Conservation (phyloP, 2,329 filamentous ascomycete species). For the Colletotrichum endophyticum region DNA sequence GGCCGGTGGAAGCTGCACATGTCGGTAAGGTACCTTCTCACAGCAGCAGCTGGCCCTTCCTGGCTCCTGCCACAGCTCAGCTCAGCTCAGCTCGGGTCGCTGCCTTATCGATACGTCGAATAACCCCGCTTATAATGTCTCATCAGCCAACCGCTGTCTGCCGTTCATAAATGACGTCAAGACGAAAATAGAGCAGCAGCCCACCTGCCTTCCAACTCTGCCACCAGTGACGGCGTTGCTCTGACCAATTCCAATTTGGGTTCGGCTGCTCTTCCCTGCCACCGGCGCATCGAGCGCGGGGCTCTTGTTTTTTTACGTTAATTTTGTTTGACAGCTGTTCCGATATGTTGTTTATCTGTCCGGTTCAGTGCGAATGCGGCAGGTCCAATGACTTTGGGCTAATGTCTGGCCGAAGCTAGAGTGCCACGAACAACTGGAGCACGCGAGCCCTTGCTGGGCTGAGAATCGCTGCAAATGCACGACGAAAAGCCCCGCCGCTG, state of each 20-base stretch:
- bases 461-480: background rate
- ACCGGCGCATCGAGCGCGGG: background rate
- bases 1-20: background rate
- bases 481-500: background rate
- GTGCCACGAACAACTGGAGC: background rate
- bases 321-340: background rate
- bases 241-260: background rate
- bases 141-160: background rate
- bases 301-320: background rate
- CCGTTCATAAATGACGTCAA: background rate
- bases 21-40: background rate
- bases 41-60: background rate
- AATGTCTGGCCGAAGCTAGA: background rate
- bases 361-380: background rate
- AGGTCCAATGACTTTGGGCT: background rate
- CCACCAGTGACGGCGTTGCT: background rate
- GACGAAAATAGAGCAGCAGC: background rate
- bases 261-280: background rate
- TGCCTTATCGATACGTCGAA: background rate
- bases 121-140: rapidly evolving
- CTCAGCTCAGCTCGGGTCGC: background rate
- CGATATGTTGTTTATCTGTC: background rate
- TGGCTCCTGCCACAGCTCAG: background rate
- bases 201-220: background rate
- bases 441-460: constrained; percentile 7